These are phyloP conservation scores for Pythium monospermum DNA, from an alignment of 352 stramenopile genomes.

Conservation along the genomic window DNA sequence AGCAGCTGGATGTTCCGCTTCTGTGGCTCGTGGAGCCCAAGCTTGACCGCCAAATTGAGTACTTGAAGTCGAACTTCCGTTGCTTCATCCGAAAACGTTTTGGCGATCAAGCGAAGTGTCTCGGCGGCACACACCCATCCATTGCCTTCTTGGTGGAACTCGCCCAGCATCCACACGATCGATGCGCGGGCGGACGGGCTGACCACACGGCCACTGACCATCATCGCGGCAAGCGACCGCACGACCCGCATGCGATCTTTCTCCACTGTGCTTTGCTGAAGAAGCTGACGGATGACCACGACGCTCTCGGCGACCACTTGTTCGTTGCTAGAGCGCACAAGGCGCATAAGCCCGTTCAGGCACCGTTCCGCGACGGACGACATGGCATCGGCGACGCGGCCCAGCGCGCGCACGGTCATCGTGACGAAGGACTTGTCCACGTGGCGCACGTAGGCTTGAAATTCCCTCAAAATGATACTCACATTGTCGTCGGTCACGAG, in stretches of 20 bases:
- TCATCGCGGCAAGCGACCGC: constrained; percentile 70
- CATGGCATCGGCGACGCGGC: constrained; percentile 89
- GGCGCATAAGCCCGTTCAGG: constrained; percentile 83
- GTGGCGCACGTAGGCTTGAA: constrained; percentile 95
- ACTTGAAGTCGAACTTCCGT: constrained; percentile 87
- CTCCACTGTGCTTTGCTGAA: constrained; percentile 86
- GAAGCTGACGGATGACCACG: constrained; percentile 92
- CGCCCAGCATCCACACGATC: constrained; percentile 91
- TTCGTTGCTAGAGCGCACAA: constrained; percentile 82
- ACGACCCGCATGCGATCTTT: constrained; percentile 77
- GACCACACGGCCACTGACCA: constrained; percentile 63
- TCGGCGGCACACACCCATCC: constrained; percentile 72
- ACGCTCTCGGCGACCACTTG: constrained; percentile 93
- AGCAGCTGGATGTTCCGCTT: constrained; percentile 75
- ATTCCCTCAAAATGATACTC: constrained; percentile 92
- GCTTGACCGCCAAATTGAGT: constrained; percentile 91
- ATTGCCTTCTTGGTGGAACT: constrained; percentile 77
- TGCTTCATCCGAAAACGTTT: constrained; percentile 85
- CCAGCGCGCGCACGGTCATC: constrained; percentile 91
- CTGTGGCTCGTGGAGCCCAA: constrained; percentile 67
- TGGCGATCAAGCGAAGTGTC: constrained; percentile 81
- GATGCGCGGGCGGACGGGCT: constrained; percentile 77
- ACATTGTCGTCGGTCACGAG: constrained; percentile 92
- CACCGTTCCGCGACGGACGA: constrained; percentile 87
- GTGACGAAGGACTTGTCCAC: constrained; percentile 94